Base-by-base conservation (phyloP, 768 basidiomycete genomes). In the Hygrophorus russula region DNA sequence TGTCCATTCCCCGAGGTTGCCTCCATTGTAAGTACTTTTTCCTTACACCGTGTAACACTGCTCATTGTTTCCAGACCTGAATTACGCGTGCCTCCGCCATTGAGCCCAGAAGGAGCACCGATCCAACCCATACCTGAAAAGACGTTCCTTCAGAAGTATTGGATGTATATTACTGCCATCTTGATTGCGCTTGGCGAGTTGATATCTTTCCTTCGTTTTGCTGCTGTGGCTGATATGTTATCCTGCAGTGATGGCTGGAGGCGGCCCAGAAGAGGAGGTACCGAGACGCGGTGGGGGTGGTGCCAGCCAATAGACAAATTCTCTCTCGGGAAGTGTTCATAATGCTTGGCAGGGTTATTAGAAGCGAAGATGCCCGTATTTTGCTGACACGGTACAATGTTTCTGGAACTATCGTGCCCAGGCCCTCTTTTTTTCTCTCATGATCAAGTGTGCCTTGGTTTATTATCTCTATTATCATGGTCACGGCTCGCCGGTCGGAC, bases 121-220 rank as follows among this genome's bases (percentile, higher is more conserved):
- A 64, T 83, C 17, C 57, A 68, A 45, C 73, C 79, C 0, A 57
- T 65, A 28, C 70, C 73, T 0, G 87, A 93, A 55, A 84, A 90
- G 60, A 65, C 77, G 9, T 88, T 92, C 60, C 45, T 91, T 33
- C 83, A 88, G 54, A 92, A 91, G 58, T 93, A 93, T 59, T 93
- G 91, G 91, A 67, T 91, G 60, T 91, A 90, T 53, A 73, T 88
- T 30, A 63, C 70, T 33, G 69, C 77, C 2, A 58, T 74, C 35
- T 58, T 82, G 8, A 54, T 82, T 13, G 73, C 78, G 35, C 53
- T 83, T 13, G 42, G 81, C 85, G 55, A 59, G 80, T 72, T 31
- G 15, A 28, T 42, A 30, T 27, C 20, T 27, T 36, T 13, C 14
- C 18, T 44, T 41, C 24, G 20, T 5, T 36, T 24, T 32, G 14